These are phyloP conservation scores for Rhododendron kiyosumense DNA, from an alignment of 148 eudicot species.

Conservation along the genomic window DNA sequence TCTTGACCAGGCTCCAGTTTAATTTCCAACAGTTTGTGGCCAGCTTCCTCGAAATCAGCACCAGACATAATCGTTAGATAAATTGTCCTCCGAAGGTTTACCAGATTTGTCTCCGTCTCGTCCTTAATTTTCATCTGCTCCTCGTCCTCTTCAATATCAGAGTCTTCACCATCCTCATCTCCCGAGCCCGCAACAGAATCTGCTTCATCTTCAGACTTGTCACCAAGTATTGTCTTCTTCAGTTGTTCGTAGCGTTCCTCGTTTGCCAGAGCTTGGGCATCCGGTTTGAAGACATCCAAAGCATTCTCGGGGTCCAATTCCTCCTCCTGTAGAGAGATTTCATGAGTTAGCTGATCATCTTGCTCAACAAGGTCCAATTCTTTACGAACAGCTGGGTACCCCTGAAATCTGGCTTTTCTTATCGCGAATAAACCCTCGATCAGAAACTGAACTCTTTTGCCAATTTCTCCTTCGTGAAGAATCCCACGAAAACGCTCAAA, in stretches of 20 bases:
- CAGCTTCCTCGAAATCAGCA: constrained; percentile 98
- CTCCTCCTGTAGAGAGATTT: constrained; percentile 65
- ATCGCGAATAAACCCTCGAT: constrained; percentile 86
- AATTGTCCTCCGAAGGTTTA: constrained; percentile 88
- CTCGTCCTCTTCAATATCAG: constrained; percentile 58
- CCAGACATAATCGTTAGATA: constrained; percentile 96
- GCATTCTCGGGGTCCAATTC: constrained; percentile 67
- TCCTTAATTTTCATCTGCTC: constrained; percentile 78
- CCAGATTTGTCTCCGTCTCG: constrained; percentile 85
- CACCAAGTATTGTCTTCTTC: constrained; percentile 75
- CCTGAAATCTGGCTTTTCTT: constrained; percentile 86
- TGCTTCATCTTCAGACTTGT: constrained; percentile 77
- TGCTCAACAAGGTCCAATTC: constrained; percentile 88
- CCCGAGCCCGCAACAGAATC: constrained; percentile 59
- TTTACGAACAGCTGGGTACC: constrained; percentile 83
- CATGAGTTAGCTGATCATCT: constrained; percentile 87
- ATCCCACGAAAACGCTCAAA: constrained; percentile 95
- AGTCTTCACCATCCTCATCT: constrained; percentile 68
- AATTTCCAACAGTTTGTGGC: constrained; percentile 57
- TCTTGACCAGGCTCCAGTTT: no score
- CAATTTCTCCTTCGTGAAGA: constrained; percentile 94
- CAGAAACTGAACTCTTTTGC: constrained; percentile 77
- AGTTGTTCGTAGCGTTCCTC: constrained; percentile 74
- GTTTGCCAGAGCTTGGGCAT: constrained; percentile 68
- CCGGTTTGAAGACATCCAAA: constrained; percentile 69